Percentiles rank a stretch among this genome's conserved stretches.
These are phyloP conservation scores for Chaetomium fimeti DNA, from an alignment of 495 filamentous ascomycete genomes.

Conservation along the genomic window DNA sequence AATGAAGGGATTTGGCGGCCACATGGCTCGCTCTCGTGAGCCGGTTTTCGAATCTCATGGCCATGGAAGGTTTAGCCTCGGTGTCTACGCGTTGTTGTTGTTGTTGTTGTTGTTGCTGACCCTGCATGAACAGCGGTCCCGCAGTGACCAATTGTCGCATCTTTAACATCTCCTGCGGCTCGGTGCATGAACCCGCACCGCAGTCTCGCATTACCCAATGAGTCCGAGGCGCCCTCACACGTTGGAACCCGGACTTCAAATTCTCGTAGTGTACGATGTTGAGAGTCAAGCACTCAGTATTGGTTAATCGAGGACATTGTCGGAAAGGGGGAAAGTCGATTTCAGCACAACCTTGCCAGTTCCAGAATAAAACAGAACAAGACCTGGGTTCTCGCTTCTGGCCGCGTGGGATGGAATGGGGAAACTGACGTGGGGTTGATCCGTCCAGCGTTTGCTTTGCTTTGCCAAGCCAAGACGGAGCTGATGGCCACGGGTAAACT, in stretches of 20 bases:
- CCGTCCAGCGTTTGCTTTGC: background rate
- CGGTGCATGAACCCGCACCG: slow-evolving; percentile 10
- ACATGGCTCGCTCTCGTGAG: background rate
- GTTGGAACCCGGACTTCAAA: background rate
- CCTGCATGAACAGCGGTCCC: slow-evolving; percentile 12
- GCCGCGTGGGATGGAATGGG: background rate
- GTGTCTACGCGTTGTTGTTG: background rate
- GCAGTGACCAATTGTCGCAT: slow-evolving; percentile 11
- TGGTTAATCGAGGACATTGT: too few relatives aligned
- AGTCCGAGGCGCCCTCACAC: slow-evolving; percentile 9
- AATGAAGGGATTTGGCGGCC: background rate
- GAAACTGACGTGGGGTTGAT: background rate
- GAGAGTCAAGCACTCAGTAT: background rate
- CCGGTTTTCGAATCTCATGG: background rate
- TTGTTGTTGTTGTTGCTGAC: too few relatives aligned
- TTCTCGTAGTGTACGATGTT: background rate
- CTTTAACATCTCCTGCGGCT: background rate
- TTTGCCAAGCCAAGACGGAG: background rate
- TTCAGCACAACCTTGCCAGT: too few relatives aligned
- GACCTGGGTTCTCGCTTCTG: too few relatives aligned
- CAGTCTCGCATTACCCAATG: slow-evolving; percentile 17
- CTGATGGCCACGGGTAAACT: background rate
- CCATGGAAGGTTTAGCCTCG: background rate
- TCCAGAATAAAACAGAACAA: too few relatives aligned
- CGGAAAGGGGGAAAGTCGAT: too few relatives aligned